Evolutionary conservation across 768 basidiomycete genomes (phyloP), one percentile per base, ranked within the genome.

Genomic region (Suillus subaureus): DNA sequence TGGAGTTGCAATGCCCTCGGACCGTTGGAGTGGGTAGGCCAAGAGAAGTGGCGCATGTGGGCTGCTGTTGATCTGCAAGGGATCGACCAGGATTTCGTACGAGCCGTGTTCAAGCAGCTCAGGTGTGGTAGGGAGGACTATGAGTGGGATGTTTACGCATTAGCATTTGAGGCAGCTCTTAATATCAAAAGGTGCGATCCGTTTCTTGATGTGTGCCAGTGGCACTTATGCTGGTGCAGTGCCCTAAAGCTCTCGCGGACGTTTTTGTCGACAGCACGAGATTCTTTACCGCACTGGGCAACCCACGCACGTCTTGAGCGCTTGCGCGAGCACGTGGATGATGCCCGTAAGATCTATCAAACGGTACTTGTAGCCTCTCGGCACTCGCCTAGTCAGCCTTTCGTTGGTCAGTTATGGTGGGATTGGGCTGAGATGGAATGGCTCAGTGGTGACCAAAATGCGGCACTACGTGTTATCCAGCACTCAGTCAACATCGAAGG

Each of bases 401-500:
- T 79, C 39, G 71, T 77, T 18, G 79, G 83, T 26, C 74, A 74
- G 64, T 72, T 94, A 66, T 94, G 90, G 90, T 93, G 88, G 87
- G 86, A 89, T 69, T 94, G 92, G 91, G 90, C 89, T 1, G 89
- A 94, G 70, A 84, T 92, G 83, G 92, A 93, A 75, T 95, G 93
- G 93, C 73, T 92, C 13, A 74, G 79, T 16, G 84, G 86, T 1
- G 70, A 82, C 39, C 72, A 79, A 23, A 82, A 85, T 39, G 79
- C 82, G 40, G 83, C 89, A 16, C 73, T 87, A 43, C 77, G 81
- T 42, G 80, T 90, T 39, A 80, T 89, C 51, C 73, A 89, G 54
- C 83, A 80, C 26, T 83, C 88, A 12, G 85, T 82, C 15, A 84
- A 81, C 4, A 77, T 88, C 40, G 81, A 86, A 61, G 85, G 85